These are phyloP conservation scores for Epichloe brachyelytri DNA, from an alignment of 2,329 filamentous ascomycete genomes.

Conservation along the genomic window DNA sequence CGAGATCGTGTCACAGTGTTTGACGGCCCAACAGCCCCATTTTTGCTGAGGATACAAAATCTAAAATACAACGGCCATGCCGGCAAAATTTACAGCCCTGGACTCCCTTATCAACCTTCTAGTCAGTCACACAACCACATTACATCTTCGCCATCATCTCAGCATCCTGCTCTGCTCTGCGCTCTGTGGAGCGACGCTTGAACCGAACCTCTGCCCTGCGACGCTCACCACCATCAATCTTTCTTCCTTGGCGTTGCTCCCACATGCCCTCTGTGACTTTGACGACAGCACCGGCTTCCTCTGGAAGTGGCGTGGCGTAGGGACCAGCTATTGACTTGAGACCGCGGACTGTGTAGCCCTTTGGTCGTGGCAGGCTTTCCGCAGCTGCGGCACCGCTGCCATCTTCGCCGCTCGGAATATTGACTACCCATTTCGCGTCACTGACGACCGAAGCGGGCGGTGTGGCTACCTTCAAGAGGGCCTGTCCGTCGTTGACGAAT, in stretches of 20 bases:
- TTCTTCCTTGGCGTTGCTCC: conserved; percentile 76
- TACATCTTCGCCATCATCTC: conserved; percentile 22
- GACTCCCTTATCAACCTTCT: neutral
- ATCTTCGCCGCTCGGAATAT: conserved; percentile 36
- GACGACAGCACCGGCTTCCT: conserved; percentile 51
- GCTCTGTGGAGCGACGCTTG: conserved; percentile 70
- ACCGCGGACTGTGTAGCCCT: conserved; percentile 50
- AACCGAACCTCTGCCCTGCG: conserved; percentile 74
- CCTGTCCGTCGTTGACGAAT: conserved; percentile 48
- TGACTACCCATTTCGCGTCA: conserved; percentile 40
- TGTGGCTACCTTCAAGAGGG: conserved; percentile 36
- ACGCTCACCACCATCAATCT: conserved; percentile 94
- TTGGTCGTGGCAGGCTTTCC: conserved; percentile 17
- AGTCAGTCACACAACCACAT: neutral
- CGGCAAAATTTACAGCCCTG: neutral
- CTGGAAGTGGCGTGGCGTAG: conserved; percentile 56
- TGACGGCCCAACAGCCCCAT: too few species aligned
- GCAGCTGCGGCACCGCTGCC: conserved; percentile 13
- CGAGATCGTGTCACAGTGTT: too few species aligned
- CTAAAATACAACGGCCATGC: neutral
- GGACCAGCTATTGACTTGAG: conserved; percentile 62
- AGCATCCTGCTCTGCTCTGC: conserved; percentile 50
- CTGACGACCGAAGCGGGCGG: conserved; percentile 21
- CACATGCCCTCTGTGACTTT: conserved; percentile 76
- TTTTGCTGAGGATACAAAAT: neutral